Base-by-base conservation (phyloP, 177 flowering plant genomes). In the Tripterygium wilfordii region DNA sequence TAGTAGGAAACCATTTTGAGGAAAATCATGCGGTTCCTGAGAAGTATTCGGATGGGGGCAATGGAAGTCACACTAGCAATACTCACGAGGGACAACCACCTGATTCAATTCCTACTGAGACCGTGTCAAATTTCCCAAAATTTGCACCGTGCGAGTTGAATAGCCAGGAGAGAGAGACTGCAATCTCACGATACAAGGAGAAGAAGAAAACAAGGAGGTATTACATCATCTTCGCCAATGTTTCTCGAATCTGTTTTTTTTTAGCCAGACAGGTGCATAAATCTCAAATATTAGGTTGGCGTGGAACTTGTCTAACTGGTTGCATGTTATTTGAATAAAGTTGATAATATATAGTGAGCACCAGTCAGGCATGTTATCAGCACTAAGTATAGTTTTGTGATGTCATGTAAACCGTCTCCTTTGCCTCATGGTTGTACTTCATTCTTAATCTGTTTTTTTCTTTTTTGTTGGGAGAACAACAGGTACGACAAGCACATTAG, bases 161-260 rank as follows among this genome's bases (percentile, higher is more conserved):
- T 52, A 62, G 63, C 60, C 82, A 66, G 35, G 75, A 83, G 14
- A 68, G 97, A 56, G 95, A 82, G 43, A 54, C 79, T 10, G 84
- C 84, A 19, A 46, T 88, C 52, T 72, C 81, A 37, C 68, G 97
- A 23, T 88, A 88, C 76, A 88, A 88, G 71, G 89, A 83, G 68
- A 88, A 88, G 68, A 88, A 58, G 79, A 85, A 76, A 61, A 63
- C 82, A 33, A 77, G 97, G 48, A 88, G 97, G 95, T 88, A 80
- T n/a, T n/a, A n/a, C n/a, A n/a, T n/a, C n/a, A n/a, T n/a, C n/a
- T n/a, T n/a, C n/a, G n/a, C n/a, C n/a, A n/a, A n/a, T n/a, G n/a
- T n/a, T n/a, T n/a, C n/a, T n/a, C n/a, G n/a, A n/a, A n/a, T n/a
- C n/a, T n/a, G n/a, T n/a, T n/a, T n/a, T n/a, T n/a, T n/a, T n/a